Evolutionary conservation across 768 basidiomycete genomes (phyloP), one percentile per base, ranked within the genome.

Genomic region (Calocera cornea): DNA sequence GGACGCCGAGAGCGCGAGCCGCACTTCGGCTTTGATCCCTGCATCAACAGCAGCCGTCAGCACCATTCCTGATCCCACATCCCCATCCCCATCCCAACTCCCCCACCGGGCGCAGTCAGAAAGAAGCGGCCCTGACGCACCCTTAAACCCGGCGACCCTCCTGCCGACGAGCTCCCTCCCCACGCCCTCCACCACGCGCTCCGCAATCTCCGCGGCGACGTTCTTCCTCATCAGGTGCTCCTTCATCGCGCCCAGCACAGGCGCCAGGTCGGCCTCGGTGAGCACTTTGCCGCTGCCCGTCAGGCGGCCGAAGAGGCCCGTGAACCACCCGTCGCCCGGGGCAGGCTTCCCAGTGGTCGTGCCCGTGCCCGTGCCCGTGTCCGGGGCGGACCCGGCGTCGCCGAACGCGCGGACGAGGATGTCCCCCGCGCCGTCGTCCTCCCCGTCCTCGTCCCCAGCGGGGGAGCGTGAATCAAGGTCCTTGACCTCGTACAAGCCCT

Each of bases 211-310:
- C 76, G 86, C 90, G 2, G 97, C 97, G 2, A 99, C 97, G 73
- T 99, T 99, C 81, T 98, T 98, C 78, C 89, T 86, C 94, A 97
- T 97, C 50, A 99, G 81, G 77, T 97, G 95, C 69, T 95, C 92
- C 76, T 95, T 94, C 94, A 98, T 98, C 19, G 86, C 90, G 64
- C 88, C 88, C 50, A 98, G 75, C 0, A 95, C 90, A 8, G 95
- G 95, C 71, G 84, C 84, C 66, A 98, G 76, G 75, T 98, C 95
- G 41, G 84, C 81, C 66, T 90, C 83, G 0, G 88, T 89, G 66
- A 99, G 78, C 1, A 86, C 80, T 77, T 93, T 95, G 29, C n/a
- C n/a, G n/a, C 86, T 86, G 0, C 93, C 91, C 2, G 92, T 95
- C 71, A 97, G 77, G 49, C 91, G 83, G 5, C 91, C 86, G 75